Evolutionary conservation across 2,329 filamentous ascomycete species (phyloP).

Genomic region (Arthrobotrys sinensis): DNA sequence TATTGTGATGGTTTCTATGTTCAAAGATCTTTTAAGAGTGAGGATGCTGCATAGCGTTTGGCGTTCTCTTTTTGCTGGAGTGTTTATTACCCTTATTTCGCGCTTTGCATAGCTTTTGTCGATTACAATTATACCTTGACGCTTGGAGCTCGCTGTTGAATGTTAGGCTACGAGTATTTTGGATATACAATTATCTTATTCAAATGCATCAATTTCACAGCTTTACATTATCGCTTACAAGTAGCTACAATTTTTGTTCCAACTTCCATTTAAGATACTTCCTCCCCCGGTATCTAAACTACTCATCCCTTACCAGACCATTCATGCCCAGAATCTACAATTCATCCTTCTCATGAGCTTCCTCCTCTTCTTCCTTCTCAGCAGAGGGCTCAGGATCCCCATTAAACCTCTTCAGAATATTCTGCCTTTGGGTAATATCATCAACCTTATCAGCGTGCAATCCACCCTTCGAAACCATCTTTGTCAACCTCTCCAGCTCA

Average conservation of each 20-base stretch:
- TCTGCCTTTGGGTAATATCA: slow-evolving; percentile 49
- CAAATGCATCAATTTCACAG: too few relatives aligned
- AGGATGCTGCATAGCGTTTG: slow-evolving; percentile 52
- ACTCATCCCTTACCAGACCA: too few relatives aligned
- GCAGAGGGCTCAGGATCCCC: slow-evolving; percentile 17
- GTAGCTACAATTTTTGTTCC: too few relatives aligned
- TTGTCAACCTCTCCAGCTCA: slow-evolving; percentile 73
- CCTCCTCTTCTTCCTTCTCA: neutral
- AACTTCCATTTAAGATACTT: neutral
- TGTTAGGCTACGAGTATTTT: too few relatives aligned
- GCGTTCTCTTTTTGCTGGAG: slow-evolving; percentile 39
- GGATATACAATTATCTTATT: too few relatives aligned
- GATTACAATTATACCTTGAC: neutral
- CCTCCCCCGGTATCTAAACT: neutral
- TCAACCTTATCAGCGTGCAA: slow-evolving; percentile 56
- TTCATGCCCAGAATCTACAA: slow-evolving; percentile 31
- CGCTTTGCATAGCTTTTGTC: slow-evolving; percentile 5
- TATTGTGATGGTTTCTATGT: neutral
- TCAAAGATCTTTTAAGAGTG: neutral
- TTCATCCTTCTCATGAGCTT: slow-evolving; percentile 48
- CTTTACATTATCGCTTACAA: too few relatives aligned
- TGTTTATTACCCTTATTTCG: neutral
- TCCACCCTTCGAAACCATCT: slow-evolving; percentile 45
- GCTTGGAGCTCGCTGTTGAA: too few relatives aligned
- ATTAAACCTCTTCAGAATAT: slow-evolving; percentile 56